Evolutionary conservation across 2,329 filamentous ascomycete genomes (phyloP), one percentile per base, ranked within the genome.

Genomic region (Aspergillus neotritici): DNA sequence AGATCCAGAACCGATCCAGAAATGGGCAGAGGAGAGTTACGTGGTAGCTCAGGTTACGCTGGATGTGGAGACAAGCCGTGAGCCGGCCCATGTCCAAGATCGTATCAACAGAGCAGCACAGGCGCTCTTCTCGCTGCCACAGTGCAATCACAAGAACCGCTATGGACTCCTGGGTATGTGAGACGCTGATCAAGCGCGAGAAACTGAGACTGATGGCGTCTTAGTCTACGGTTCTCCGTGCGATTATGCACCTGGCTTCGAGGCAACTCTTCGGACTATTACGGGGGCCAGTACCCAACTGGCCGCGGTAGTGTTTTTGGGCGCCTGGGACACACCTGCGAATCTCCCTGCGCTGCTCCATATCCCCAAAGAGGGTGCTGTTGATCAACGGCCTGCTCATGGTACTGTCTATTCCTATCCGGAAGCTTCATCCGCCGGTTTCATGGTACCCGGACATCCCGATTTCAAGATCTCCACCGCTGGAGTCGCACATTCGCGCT

Each of bases 11-110:
- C 77, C 79, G 0, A 54, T 78, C 11, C 58, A 77, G 47, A 87
- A 86, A 62, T 86, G 83, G 83, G 82, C 82, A 0, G 83, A 87
- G 57, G 83, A 87, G 58, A 80, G 83, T 0, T 86, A 78, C 51
- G 69, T 76, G 0, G 80, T 86, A 3, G 78, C 69, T 0, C 74
- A 83, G 57, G 57, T 85, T 3, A 58, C 50, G 0, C 21, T 63
- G 2, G 46, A 55, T 34, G 5, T 17, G 1, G 32, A 38, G 3
- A 29, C 30, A 8, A 48, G 41, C 12, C 37, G 13, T 9, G 43
- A 45, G 0, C 56, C 64, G 21, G 12, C 31, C 11, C 12, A 11
- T 30, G 21, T 55, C 2, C 29, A 35, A 1, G 44, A 44, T 4
- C 34, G 41, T 9, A 37, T 61, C 11, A 37, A 30, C 4, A 32